phyloP scores from a whole-genome alignment of 371 early-diverging fungal genomes.

The Blastocladiella emersonii region DNA sequence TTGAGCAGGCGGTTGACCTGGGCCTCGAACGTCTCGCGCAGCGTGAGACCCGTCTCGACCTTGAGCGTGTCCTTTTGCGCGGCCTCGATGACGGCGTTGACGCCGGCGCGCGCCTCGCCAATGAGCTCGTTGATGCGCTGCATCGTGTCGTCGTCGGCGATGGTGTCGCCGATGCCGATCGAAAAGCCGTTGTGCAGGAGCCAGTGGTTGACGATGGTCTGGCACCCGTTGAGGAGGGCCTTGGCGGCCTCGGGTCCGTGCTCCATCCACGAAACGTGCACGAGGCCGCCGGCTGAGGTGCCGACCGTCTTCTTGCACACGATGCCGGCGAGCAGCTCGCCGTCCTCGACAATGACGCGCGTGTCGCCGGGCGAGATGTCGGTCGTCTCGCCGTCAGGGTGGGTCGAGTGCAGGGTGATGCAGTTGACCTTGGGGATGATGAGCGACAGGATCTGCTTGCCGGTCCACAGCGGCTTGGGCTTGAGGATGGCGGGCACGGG shows the following conservation, averaged over 20 bases:
- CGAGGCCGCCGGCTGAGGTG: conserved; percentile 77
- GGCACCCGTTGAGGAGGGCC: conserved; percentile 88
- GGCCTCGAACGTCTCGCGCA: conserved; percentile 93
- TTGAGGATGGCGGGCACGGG: conserved; percentile 90
- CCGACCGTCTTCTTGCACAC: conserved; percentile 98
- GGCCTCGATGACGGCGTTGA: conserved; percentile 66
- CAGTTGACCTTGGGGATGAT: conserved; percentile 89
- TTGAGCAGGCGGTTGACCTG: conserved; percentile 84
- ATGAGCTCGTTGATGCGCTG: conserved; percentile 72
- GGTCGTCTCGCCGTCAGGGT: conserved; percentile 65
- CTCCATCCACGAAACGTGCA: conserved; percentile 96
- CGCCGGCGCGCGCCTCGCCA: conserved; percentile 67
- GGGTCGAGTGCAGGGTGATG: conserved; percentile 52
- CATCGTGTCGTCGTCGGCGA: conserved; percentile 86
- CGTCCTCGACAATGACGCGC: conserved; percentile 86
- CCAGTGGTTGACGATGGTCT: conserved; percentile 95
- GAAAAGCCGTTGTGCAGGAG: conserved; percentile 88
- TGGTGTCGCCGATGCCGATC: conserved; percentile 98
- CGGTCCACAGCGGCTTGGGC: conserved; percentile 96
- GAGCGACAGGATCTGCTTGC: conserved; percentile 93
- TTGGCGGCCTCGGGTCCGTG: conserved; percentile 82
- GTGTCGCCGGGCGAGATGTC: conserved; percentile 83
- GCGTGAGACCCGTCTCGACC: conserved; percentile 92
- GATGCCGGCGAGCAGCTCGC: conserved; percentile 87
- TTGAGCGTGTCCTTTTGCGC: conserved; percentile 82